Evolutionary conservation across 2,329 filamentous ascomycete species (phyloP), one percentile per base, ranked within the genome.

Genomic region (Huntiella savannae): DNA sequence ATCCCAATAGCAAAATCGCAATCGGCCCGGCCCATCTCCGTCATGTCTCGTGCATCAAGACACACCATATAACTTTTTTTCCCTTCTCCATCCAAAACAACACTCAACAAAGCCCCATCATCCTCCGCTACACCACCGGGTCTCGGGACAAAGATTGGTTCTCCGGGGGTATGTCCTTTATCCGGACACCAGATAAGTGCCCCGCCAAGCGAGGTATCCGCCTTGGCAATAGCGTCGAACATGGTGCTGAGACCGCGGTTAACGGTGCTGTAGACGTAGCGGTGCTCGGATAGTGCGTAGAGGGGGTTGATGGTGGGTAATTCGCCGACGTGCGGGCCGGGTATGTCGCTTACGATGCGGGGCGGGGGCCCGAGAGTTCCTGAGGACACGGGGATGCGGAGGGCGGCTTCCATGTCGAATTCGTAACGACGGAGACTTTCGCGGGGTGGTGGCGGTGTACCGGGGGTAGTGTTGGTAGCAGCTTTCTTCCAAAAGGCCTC

Each of bases 61-160:
- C 75, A 77, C 36, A 84, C 53, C 43, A 85, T 59, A 57, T 82
- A 83, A 52, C 77, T 82, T 50, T 52, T 70, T 51, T 66, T 64
- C 4, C 59, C 61, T n/a, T 59, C 55, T 0, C 77, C 76, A 55
- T 84, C 74, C 2, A 83, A 63, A 3, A 83, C 71, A 1, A 83
- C 68, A 40, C 64, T 73, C 48, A 82, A 55, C 15, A 82, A 47
- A 1, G 75, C 68, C 0, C 77, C 77, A 46, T 76, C 74, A 53
- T 83, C 79, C 55, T 82, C 77, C 0, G 62, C 65, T 1, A 59
- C 62, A 10, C 62, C 58, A 8, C 56, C 56, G 5, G 58, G 56
- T 5, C 54, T 52, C 1, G 69, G 62, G 1, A 85, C 65, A 51
- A 83, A 84, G 32, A 84, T 74, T 0, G 78, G 66, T 58, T 84